A percentile compares a stretch with the other conserved stretches of the same genome.
These are phyloP conservation scores for Polymyxa betae DNA, from an alignment of 208 protist genomes.

Conservation along the genomic window DNA sequence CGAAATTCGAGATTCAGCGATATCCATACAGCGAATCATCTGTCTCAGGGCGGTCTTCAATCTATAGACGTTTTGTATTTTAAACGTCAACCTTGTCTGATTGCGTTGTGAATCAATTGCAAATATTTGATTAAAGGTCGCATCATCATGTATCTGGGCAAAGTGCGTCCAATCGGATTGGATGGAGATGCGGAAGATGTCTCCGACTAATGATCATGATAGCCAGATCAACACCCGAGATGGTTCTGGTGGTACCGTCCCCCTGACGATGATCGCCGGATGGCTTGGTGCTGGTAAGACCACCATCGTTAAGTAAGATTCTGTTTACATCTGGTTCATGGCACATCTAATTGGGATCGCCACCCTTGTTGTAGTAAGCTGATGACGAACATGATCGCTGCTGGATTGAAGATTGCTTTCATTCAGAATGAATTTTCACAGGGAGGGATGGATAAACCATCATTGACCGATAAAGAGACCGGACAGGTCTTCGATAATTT, in stretches of 20 bases:
- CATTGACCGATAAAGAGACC: neutral
- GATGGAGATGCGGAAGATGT: too few relatives aligned
- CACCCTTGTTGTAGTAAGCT: neutral
- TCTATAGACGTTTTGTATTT: too few relatives aligned
- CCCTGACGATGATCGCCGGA: constrained; percentile 8
- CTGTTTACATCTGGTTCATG: neutral
- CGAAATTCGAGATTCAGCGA: too few relatives aligned
- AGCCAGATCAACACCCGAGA: too few relatives aligned
- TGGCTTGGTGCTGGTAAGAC: constrained; percentile 43
- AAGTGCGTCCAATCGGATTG: too few relatives aligned
- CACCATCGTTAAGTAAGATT: neutral
- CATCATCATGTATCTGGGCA: too few relatives aligned
- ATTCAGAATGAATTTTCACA: constrained; percentile 52
- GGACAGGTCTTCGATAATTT: constrained; percentile 42
- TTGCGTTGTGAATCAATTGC: too few relatives aligned
- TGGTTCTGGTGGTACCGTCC: too few relatives aligned
- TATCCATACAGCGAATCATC: too few relatives aligned
- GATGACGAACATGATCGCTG: neutral
- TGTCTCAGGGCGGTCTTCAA: too few relatives aligned
- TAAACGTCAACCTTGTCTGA: too few relatives aligned
- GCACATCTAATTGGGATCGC: neutral
- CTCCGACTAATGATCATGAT: neutral
- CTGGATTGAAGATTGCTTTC: neutral
- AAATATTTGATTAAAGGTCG: too few relatives aligned
- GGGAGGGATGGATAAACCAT: constrained; percentile 32